phyloP scores from a whole-genome alignment of 2,329 filamentous ascomycete species.

The Metarhizium anisopliae region DNA sequence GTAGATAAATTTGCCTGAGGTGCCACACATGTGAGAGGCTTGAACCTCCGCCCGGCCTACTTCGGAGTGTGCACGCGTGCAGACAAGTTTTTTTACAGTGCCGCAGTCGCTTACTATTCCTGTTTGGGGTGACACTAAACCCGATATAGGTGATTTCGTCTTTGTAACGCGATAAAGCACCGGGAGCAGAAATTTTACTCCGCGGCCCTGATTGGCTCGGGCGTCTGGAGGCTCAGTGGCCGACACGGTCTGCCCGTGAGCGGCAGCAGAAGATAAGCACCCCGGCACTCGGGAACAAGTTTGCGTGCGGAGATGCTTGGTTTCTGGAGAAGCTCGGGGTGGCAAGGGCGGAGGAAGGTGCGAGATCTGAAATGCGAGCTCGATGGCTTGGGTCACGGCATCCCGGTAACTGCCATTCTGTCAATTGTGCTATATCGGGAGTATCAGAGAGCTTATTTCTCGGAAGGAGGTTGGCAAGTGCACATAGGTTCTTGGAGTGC shows the following conservation, averaged over 20 bases:
- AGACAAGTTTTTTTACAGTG: conserved; percentile 2
- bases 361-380: not conserved
- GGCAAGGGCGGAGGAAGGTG: not conserved
- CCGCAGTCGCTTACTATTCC: conserved; percentile 6
- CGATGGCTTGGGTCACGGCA: not conserved
- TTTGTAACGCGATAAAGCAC: conserved; percentile 9
- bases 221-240: not conserved
- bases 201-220: conserved; percentile 6
- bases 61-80: not conserved
- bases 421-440: too few species aligned
- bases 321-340: not conserved
- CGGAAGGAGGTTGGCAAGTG: too few species aligned
- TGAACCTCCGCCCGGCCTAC: not conserved
- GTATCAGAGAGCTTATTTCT: not conserved
- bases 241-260: not conserved
- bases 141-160: not conserved
- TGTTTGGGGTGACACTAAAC: not conserved
- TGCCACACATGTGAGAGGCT: conserved; percentile 1
- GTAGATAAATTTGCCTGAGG: conserved; percentile 5
- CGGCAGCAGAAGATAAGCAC: not conserved
- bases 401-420: not conserved
- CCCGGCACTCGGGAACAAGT: not conserved
- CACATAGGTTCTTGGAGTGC: too few species aligned
- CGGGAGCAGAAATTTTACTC: conserved; percentile 5
- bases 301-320: not conserved